Base-by-base conservation (phyloP, 139 green algal genomes). In the Tetraselmis striata region DNA sequence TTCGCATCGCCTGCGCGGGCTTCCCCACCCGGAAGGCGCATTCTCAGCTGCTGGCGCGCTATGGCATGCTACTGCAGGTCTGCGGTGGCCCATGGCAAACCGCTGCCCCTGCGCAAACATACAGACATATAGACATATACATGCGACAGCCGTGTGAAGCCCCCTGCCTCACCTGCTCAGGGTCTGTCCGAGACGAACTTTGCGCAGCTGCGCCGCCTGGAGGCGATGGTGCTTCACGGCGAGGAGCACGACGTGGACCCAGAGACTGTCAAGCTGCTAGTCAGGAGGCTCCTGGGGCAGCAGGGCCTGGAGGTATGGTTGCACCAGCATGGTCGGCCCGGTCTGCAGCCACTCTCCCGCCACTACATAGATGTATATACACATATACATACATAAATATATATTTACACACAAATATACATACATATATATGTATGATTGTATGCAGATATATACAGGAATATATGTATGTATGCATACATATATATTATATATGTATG, bases 1-100 rank as follows among this genome's bases (percentile, higher is more conserved):
- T 99, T 59, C 93, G 97, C 85, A 99, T 99, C 89, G 93, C 84
- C 80, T 98, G 92, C 81, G 97, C 97, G 1, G 45, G 45, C 11
- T 67, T 67, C 45, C 45, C 45, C 5, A 67, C 45, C 45, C 45
- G 45, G 11, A 67, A 67, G 45, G 45, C 45, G 11, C 45, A 67
- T 18, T 5, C 45, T 18, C 45, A 67, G 45, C 45, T 67, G 5
- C 18, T 67, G 45, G 45, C 45, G 45, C 45, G 45, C 45, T 67
- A 67, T 67, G 45, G 45, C 45, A 67, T 67, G 45, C 18, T 67
- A 18, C 45, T 67, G 5, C 45, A 67, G 45, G 45, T 67, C 45
- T 18, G 45, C 45, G n/a, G n/a, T n/a, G n/a, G n/a, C n/a, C n/a
- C n/a, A n/a, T n/a, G n/a, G n/a, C n/a, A n/a, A n/a, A n/a, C n/a